Conservation (phyloP, 1,284 basidiomycete species). For the Tilletia walkeri region DNA sequence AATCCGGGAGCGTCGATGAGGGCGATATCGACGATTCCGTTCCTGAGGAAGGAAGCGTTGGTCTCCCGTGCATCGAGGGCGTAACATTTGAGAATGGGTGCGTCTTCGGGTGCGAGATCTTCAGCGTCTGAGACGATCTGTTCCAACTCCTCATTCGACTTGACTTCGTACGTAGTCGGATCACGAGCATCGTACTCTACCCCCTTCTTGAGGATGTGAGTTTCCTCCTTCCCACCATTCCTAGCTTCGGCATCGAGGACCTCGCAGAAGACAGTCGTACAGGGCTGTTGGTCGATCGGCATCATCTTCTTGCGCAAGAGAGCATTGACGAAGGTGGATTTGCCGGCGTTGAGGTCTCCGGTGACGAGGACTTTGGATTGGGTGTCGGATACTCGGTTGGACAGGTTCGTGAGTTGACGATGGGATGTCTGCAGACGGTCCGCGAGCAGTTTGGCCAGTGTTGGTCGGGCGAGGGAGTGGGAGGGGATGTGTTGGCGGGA, state of each 20-base stretch:
- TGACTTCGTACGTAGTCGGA: slow-evolving; percentile 72
- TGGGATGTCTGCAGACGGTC: slow-evolving; percentile 76
- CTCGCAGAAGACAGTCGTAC: slow-evolving; percentile 95
- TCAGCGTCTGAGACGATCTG: slow-evolving; percentile 71
- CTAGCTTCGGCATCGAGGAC: slow-evolving; percentile 89
- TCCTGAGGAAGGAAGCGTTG: slow-evolving; percentile 63
- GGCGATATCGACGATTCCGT: slow-evolving; percentile 94
- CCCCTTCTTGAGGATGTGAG: slow-evolving; percentile 65
- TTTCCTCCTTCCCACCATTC: slow-evolving; percentile 70
- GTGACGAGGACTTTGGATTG: slow-evolving; percentile 96
- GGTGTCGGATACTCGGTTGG: slow-evolving; percentile 81
- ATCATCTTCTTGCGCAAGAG: slow-evolving; percentile 74
- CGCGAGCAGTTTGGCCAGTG: slow-evolving; percentile 87
- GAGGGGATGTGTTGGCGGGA: slow-evolving; percentile 2
- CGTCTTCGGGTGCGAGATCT: slow-evolving; percentile 58
- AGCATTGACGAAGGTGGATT: slow-evolving; percentile 96
- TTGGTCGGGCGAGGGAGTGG: slow-evolving; percentile 83
- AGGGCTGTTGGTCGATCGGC: slow-evolving; percentile 97
- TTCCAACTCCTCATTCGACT: slow-evolving; percentile 71
- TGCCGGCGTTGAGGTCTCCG: slow-evolving; percentile 98
- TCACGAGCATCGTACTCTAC: slow-evolving; percentile 71
- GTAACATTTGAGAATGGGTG: slow-evolving; percentile 58
- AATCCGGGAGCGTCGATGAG: slow-evolving; percentile 98
- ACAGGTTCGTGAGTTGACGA: slow-evolving; percentile 79
- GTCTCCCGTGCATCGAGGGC: slow-evolving; percentile 38